These are phyloP conservation scores for Fusarium decemcellulare DNA, from an alignment of 2,329 filamentous ascomycete genomes.

Conservation along the genomic window DNA sequence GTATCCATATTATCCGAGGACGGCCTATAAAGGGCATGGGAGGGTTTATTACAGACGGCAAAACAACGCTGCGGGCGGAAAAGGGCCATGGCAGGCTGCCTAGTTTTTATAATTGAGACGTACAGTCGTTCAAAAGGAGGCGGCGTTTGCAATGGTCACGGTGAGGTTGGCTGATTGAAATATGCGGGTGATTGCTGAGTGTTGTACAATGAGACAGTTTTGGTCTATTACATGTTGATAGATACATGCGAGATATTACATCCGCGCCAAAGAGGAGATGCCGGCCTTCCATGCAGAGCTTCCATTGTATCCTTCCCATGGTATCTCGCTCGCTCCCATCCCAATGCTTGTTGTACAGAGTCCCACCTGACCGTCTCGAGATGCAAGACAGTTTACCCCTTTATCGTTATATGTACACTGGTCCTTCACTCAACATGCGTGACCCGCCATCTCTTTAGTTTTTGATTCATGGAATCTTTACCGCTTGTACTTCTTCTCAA, in stretches of 20 bases:
- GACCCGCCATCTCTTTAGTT: neutral
- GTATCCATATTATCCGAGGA: slow-evolving; percentile 35
- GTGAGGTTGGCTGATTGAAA: neutral
- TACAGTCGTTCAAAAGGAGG: slow-evolving; percentile 34
- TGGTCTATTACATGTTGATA: slow-evolving; percentile 32
- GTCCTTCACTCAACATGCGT: slow-evolving; percentile 15
- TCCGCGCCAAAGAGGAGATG: slow-evolving; percentile 20
- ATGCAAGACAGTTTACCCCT: slow-evolving; percentile 7
- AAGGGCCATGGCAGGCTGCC: slow-evolving; percentile 38
- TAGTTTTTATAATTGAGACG: slow-evolving; percentile 41
- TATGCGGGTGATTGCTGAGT: no score
- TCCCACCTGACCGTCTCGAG: slow-evolving; percentile 7
- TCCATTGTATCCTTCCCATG: slow-evolving; percentile 22
- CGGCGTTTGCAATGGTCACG: slow-evolving; percentile 14
- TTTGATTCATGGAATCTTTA: slow-evolving; percentile 14
- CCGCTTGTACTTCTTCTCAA: slow-evolving; percentile 59
- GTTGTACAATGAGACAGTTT: slow-evolving; percentile 17
- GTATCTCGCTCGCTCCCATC: slow-evolving; percentile 26
- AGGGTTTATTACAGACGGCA: slow-evolving; percentile 27
- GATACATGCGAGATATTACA: slow-evolving; percentile 29
- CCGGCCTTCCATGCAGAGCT: slow-evolving; percentile 13
- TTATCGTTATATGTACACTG: slow-evolving; percentile 37
- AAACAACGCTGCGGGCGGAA: slow-evolving; percentile 35
- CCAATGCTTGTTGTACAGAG: slow-evolving; percentile 40
- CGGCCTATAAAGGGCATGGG: slow-evolving; percentile 14